Percentiles rank a stretch among this genome's conserved stretches.
Evolutionary conservation across 768 basidiomycete species (phyloP).

Genomic region (Panaeolus cyanescens): DNA sequence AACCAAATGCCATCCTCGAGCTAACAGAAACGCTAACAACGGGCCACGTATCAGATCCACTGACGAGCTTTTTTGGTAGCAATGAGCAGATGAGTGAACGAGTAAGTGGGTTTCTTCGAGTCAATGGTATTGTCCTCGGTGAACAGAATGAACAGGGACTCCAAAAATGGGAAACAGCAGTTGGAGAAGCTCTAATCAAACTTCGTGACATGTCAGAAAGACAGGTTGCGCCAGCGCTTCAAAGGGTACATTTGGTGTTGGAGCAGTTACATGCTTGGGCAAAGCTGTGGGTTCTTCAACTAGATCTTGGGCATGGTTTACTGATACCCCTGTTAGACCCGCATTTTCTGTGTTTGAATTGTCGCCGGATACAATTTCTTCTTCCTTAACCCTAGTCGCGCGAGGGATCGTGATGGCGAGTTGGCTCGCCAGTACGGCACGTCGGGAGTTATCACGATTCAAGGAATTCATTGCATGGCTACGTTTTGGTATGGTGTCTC

Average conservation of each 20-base stretch:
- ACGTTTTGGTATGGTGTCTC: conserved; percentile 57
- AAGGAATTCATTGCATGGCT: conserved; percentile 81
- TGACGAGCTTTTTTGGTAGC: conserved; percentile 75
- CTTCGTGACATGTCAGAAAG: conserved; percentile 76
- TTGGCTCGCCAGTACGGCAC: conserved; percentile 69
- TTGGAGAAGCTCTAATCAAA: conserved; percentile 69
- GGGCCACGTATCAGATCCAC: conserved; percentile 69
- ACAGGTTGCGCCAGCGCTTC: conserved; percentile 70
- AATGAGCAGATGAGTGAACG: conserved; percentile 82
- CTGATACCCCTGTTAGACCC: conserved; percentile 44
- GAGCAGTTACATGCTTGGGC: conserved; percentile 84
- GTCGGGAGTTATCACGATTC: conserved; percentile 71
- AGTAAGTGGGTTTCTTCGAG: conserved; percentile 41
- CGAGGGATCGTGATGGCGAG: conserved; percentile 63
- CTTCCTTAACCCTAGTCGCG: conserved; percentile 53
- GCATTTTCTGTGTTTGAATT: conserved; percentile 60
- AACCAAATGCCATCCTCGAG: conserved; percentile 67
- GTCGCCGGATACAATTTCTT: conserved; percentile 45
- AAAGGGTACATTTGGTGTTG: conserved; percentile 73
- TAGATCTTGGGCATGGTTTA: not conserved
- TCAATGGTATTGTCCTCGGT: conserved; percentile 18
- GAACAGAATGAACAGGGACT: conserved; percentile 57
- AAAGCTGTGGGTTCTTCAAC: conserved; percentile 48
- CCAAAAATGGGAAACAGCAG: conserved; percentile 80
- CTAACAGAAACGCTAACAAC: conserved; percentile 71